Conservation (phyloP, 2,329 filamentous ascomycete genomes). For the Paramyrothecium sp. region DNA sequence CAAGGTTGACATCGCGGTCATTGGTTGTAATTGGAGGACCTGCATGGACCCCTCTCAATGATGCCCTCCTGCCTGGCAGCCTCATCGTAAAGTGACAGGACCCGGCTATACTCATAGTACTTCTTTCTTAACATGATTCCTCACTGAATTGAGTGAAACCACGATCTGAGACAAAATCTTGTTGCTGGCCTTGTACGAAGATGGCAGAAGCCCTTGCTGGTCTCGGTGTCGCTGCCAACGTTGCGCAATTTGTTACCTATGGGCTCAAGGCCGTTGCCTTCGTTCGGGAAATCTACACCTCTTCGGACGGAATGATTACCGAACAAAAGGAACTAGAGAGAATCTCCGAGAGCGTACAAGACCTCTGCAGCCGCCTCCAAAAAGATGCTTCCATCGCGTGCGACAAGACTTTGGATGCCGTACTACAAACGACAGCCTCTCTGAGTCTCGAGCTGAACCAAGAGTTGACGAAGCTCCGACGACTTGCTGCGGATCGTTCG, state of each 20-base stretch:
- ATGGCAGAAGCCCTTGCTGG: conserved; percentile 5
- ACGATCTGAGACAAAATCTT: too few species aligned
- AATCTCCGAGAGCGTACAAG: background rate
- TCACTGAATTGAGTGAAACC: too few species aligned
- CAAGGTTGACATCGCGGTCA: too few species aligned
- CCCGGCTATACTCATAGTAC: too few species aligned
- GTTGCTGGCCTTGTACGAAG: too few species aligned
- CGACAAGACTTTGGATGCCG: background rate
- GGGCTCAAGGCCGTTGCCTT: background rate
- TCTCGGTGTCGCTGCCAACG: conserved; percentile 1
- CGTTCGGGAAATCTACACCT: background rate
- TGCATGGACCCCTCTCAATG: too few species aligned
- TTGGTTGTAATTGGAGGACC: too few species aligned
- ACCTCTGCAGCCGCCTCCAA: background rate
- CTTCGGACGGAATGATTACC: background rate
- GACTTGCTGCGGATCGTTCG: background rate
- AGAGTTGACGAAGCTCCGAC: background rate
- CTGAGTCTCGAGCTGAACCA: background rate
- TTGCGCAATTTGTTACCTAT: conserved; percentile 1
- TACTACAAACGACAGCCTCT: background rate
- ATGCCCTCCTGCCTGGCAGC: too few species aligned
- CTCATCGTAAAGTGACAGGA: too few species aligned
- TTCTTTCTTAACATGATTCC: too few species aligned
- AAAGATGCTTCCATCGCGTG: background rate
- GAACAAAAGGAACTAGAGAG: background rate